phyloP scores from a whole-genome alignment of 768 basidiomycete genomes.

The Amanita polypyramis region DNA sequence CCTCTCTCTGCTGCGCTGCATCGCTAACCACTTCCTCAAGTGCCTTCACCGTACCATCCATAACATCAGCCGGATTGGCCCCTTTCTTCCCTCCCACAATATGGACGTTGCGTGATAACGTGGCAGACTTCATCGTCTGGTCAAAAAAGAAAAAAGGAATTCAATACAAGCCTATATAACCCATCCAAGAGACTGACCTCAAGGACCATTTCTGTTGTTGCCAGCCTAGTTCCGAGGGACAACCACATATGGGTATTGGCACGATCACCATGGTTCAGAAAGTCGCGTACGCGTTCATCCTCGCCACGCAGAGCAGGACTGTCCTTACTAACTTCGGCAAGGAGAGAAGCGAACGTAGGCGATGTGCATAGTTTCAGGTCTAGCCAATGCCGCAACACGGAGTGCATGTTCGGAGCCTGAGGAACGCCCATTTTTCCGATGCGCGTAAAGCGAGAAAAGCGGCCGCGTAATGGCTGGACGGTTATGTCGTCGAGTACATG shows the following conservation, averaged over 20 bases:
- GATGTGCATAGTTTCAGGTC: not conserved
- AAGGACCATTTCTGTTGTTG: not conserved
- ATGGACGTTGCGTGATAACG: not conserved
- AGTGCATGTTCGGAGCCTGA: not conserved
- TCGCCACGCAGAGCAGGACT: not conserved
- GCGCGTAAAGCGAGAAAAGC: not conserved
- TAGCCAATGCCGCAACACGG: not conserved
- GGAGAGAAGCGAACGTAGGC: not conserved
- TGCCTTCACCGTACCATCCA: constrained; percentile 12
- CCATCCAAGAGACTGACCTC: constrained; percentile 3
- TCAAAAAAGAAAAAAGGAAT: not conserved
- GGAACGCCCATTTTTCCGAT: not conserved
- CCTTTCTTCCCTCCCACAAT: not conserved
- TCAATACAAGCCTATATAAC: not conserved
- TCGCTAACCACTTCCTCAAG: constrained; percentile 10
- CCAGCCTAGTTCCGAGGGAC: not conserved
- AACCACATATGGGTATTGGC: not conserved
- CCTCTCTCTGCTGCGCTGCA: constrained; percentile 13
- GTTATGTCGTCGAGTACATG: constrained; percentile 3
- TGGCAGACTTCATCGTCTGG: constrained; percentile 3
- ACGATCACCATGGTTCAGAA: not conserved
- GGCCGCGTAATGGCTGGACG: not conserved
- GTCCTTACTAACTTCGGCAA: constrained; percentile 5
- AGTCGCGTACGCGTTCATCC: constrained; percentile 4
- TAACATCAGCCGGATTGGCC: constrained; percentile 1